Conservation (phyloP, 148 eudicot genomes). For the Oxyria digyna region DNA sequence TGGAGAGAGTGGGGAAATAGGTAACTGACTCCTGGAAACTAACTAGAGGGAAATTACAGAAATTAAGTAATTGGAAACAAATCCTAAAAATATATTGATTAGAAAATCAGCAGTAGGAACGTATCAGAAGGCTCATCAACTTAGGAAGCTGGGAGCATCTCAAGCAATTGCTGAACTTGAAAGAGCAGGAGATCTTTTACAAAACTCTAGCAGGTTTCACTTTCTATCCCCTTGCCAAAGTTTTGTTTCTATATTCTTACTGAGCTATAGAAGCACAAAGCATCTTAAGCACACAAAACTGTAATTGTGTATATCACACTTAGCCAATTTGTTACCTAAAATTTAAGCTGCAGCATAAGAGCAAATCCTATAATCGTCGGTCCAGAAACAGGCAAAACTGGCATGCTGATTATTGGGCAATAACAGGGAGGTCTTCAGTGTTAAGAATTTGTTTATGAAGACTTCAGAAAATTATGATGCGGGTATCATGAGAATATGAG, state of each 20-base stretch:
- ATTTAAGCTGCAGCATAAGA: background rate
- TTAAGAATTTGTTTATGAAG: background rate
- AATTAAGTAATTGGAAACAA: too few relatives aligned
- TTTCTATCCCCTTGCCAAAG: background rate
- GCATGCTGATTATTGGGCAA: background rate
- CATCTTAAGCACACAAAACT: background rate
- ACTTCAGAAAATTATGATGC: background rate
- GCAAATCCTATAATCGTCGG: background rate
- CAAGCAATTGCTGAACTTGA: conserved; percentile 49
- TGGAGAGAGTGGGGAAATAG: too few relatives aligned
- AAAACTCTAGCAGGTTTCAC: conserved; percentile 53
- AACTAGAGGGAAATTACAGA: too few relatives aligned
- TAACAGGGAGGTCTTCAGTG: too few relatives aligned
- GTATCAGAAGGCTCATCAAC: conserved; percentile 19
- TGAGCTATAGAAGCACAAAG: background rate
- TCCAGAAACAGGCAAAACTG: background rate
- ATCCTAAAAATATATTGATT: too few relatives aligned
- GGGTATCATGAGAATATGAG: background rate
- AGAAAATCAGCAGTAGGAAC: too few relatives aligned
- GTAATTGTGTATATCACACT: background rate
- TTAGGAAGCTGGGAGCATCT: conserved; percentile 26
- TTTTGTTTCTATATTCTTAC: background rate
- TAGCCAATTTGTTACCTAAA: background rate
- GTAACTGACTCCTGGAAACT: too few relatives aligned
- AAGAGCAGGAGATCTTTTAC: conserved; percentile 40